These are phyloP conservation scores for Pleurotus cornucopiae DNA, from an alignment of 768 basidiomycete species.

Conservation along the genomic window DNA sequence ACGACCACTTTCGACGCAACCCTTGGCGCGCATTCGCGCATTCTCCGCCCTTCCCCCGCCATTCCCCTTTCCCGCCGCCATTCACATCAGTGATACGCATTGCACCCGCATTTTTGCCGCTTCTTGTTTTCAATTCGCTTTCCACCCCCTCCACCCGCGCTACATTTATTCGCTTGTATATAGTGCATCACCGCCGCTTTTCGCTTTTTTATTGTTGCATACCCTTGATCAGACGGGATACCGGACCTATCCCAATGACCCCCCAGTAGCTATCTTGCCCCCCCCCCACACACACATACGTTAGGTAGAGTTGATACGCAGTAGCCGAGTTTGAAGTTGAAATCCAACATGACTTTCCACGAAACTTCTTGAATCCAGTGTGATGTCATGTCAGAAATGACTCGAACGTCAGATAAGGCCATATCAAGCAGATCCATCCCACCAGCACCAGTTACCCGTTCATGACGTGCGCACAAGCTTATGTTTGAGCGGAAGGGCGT, in stretches of 20 bases:
- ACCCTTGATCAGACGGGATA: slow-evolving; percentile 7
- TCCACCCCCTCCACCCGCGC: not conserved
- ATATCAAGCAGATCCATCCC: too few relatives aligned
- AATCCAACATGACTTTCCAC: too few relatives aligned
- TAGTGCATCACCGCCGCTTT: slow-evolving; percentile 5
- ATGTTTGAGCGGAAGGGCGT: too few relatives aligned
- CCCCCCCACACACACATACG: not conserved
- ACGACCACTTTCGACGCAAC: not conserved
- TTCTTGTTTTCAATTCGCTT: not conserved
- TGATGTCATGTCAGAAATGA: too few relatives aligned
- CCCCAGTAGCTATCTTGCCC: not conserved
- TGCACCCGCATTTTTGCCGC: slow-evolving; percentile 3
- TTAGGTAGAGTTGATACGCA: not conserved
- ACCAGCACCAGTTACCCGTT: too few relatives aligned
- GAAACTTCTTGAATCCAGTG: too few relatives aligned
- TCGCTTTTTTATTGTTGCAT: slow-evolving; percentile 1
- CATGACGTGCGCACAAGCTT: too few relatives aligned
- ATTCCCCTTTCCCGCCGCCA: not conserved
- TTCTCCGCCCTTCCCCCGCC: not conserved
- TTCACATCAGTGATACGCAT: not conserved
- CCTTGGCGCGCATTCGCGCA: not conserved
- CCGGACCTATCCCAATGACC: slow-evolving; percentile 2
- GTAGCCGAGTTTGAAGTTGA: too few relatives aligned
- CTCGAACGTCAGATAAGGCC: too few relatives aligned
- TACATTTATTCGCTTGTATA: slow-evolving; percentile 7